Base-by-base conservation (phyloP, 2,329 filamentous ascomycete species). In the Pseudocercospora fuligena region DNA sequence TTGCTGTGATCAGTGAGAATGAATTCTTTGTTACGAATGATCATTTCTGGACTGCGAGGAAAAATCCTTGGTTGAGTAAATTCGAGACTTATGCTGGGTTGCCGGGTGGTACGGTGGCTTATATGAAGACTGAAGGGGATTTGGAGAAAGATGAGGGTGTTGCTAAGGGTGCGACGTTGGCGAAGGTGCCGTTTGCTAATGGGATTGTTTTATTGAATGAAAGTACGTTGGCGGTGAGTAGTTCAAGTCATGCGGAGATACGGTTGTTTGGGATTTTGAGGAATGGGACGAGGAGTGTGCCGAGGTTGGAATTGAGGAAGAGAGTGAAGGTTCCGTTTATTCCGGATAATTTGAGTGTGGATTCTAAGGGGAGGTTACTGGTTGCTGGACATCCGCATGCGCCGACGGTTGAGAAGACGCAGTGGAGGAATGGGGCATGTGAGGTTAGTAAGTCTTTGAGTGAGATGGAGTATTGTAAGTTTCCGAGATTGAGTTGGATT, bases 11-110 rank as follows among this genome's bases (percentile, higher is more conserved):
- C 12, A 75, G 74, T 7, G 69, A 66, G 33, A 71, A 72, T 5
- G 76, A 77, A 33, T 61, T 82, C 1, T 75, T 78, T 60, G 70
- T 82, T 14, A 82, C 80, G 16, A 83, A 82, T 63, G 81, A 83
- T 70, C 81, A 83, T 69, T 76, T 73, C 68, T 74, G 82, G 60
- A 72, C 70, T 12, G 69, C 76, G 0, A 68, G 73, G 7, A 51
- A 70, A 1, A 72, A 74, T 0, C 71, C 69, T 0, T 6, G 77
- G 1, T 66, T 81, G 0, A 74, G 75, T 1, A 75, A 76, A 31
- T 33, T 81, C 2, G 81, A 83, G 64, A 81, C 80, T 0, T 82
- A 78, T 59, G 69, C 75, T 0, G 78, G 73, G 0, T 61, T 78
- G 1, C 78, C 80, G 0, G 74, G 77, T 4, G 81, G 80, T 1